Conservation (phyloP, 257 asterid genomes). For the Fraxinus anomala region DNA sequence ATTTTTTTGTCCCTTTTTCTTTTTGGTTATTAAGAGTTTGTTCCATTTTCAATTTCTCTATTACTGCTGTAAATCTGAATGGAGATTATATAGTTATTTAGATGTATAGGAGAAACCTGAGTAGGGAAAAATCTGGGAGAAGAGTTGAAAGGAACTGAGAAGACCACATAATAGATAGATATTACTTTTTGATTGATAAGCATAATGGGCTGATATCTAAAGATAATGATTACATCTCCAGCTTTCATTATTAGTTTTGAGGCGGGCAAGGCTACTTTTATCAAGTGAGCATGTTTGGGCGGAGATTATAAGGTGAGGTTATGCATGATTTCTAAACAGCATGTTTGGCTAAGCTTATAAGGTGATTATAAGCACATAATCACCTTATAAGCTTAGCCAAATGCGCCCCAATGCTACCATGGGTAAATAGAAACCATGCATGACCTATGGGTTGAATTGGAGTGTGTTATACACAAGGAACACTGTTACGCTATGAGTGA, state of each 20-base stretch:
- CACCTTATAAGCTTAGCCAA: neutral
- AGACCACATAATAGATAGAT: neutral
- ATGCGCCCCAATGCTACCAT: neutral
- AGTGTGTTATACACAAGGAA: neutral
- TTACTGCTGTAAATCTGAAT: slow-evolving; percentile 4
- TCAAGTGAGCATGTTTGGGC: too few relatives aligned
- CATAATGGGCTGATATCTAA: neutral
- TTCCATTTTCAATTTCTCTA: neutral
- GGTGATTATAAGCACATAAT: neutral
- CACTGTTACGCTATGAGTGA: neutral
- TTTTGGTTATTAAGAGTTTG: neutral
- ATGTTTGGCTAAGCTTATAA: too few relatives aligned
- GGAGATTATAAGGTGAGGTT: too few relatives aligned
- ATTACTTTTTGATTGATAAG: neutral
- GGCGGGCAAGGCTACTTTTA: neutral
- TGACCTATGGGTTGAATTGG: neutral
- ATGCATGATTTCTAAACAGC: too few relatives aligned
- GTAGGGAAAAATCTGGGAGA: neutral
- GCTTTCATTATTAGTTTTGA: neutral
- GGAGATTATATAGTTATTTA: neutral
- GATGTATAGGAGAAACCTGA: neutral
- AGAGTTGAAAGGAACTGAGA: slow-evolving; percentile 10
- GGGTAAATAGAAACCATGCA: neutral
- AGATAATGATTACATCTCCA: slow-evolving; percentile 3
- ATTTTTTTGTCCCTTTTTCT: neutral